Evolutionary conservation across 495 filamentous ascomycete species (phyloP), one percentile per base, ranked within the genome.

Genomic region (Mytilinidion resinicola): DNA sequence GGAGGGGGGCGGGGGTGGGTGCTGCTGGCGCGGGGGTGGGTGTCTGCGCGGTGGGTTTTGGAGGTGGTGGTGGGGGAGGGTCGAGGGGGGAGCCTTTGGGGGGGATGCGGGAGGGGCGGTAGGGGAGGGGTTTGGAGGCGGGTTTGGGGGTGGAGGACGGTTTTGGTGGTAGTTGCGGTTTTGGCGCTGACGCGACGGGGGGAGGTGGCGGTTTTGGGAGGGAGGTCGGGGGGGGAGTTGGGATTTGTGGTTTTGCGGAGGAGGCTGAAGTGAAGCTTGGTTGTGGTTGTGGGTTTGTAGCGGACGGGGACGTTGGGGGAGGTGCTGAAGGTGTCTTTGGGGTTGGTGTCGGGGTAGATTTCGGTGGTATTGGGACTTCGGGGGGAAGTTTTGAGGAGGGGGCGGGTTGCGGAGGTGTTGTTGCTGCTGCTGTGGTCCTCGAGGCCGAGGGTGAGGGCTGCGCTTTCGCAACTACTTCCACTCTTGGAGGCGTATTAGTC

Each of bases 1-100:
- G 51, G 56, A 50, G n/a, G 49, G 19, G 53, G 20, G 15, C 37
- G 17, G 12, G 35, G 39, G 49, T 11, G 36, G 47, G 50, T 37
- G 38, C 15, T 17, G 11, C 33, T 46, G 57, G 34, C 12, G 15
- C 21, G 8, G 38, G 34, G 50, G 11, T 17, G 38, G 52, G 21
- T 59, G 19, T 25, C 36, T 0, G 41, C 36, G 47, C 25, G 46
- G 41, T 15, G 36, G n/a, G 12, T 12, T 53, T 35, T 0, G 49
- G 41, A 20, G 47, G n/a, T 3, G 51, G 21, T 19, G 21, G 41
- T 8, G 54, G 19, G 14, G 49, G 25, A 6, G 53, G 41, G 5
- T n/a, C 39, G 15, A 15, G 7, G 8, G n/a, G 50, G 36, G 11
- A 44, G 48, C n/a, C 9, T 10, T 19, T 47, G 12, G 37, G 20